Evolutionary conservation across 1,139 yeast species (phyloP).

Genomic region (Tardiomyces digboiensis): DNA sequence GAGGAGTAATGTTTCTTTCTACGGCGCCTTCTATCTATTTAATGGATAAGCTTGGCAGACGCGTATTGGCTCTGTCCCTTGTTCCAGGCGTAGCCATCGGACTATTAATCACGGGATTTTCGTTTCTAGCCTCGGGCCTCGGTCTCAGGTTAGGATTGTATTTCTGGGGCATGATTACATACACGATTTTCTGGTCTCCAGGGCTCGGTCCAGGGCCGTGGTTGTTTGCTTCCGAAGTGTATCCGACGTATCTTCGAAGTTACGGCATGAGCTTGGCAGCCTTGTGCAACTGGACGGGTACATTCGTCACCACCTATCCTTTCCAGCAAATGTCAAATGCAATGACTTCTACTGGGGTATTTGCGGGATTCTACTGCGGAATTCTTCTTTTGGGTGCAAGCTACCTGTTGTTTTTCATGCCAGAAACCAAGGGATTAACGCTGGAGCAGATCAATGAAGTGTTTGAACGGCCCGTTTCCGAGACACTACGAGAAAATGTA

Average conservation of each 20-base stretch:
- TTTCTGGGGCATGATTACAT: slow-evolving; percentile 64
- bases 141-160: slow-evolving; percentile 56
- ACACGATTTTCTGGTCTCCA: slow-evolving; percentile 66
- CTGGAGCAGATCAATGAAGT: slow-evolving; percentile 39
- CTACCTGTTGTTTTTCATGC: slow-evolving; percentile 34
- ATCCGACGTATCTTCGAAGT: slow-evolving; percentile 78
- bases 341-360: slow-evolving; percentile 63
- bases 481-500: neutral
- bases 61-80: slow-evolving; percentile 39
- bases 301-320: slow-evolving; percentile 68
- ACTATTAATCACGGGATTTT: slow-evolving; percentile 57
- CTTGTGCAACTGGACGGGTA: slow-evolving; percentile 83
- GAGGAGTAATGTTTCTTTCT: slow-evolving; percentile 69
- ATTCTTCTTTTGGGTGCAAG: slow-evolving; percentile 66
- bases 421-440: slow-evolving; percentile 32
- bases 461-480: neutral
- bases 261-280: slow-evolving; percentile 59
- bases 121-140: slow-evolving; percentile 14
- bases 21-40: slow-evolving; percentile 81
- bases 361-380: slow-evolving; percentile 83
- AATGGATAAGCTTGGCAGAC: slow-evolving; percentile 72
- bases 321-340: slow-evolving; percentile 68
- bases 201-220: slow-evolving; percentile 60
- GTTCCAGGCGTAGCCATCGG: slow-evolving; percentile 64
- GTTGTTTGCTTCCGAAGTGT: slow-evolving; percentile 51